These are phyloP conservation scores for Drechslerella dactyloides DNA, from an alignment of 2,329 filamentous ascomycete genomes.

Conservation along the genomic window DNA sequence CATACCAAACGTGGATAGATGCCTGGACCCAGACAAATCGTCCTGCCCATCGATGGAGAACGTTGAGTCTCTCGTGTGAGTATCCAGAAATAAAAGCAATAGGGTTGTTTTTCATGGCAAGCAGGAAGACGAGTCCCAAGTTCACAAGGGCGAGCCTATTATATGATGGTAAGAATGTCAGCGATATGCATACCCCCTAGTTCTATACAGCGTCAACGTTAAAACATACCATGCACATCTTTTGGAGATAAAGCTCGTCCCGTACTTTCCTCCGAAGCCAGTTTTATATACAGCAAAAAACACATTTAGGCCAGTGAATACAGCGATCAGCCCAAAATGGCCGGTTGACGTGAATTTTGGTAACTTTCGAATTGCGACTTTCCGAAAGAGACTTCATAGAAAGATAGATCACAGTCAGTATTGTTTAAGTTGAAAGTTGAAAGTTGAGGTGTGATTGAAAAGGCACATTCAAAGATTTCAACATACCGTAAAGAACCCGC, in stretches of 20 bases:
- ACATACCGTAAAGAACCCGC: slow-evolving; percentile 52
- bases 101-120: slow-evolving; percentile 67
- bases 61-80: slow-evolving; percentile 67
- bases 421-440: too few species aligned
- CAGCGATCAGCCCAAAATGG: slow-evolving; percentile 57
- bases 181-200: slow-evolving; percentile 5
- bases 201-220: too few species aligned
- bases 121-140: slow-evolving; percentile 63
- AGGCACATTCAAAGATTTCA: too few species aligned
- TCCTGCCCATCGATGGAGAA: slow-evolving; percentile 63
- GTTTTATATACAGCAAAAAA: slow-evolving; percentile 57
- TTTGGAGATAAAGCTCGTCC: slow-evolving; percentile 54
- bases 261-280: slow-evolving; percentile 52
- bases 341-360: slow-evolving; percentile 59
- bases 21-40: slow-evolving; percentile 52
- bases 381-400: slow-evolving; percentile 47
- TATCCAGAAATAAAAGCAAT: slow-evolving; percentile 64
- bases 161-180: slow-evolving; percentile 2
- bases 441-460: too few species aligned
- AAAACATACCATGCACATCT: slow-evolving; percentile 55
- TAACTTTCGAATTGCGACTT: slow-evolving; percentile 56
- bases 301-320: slow-evolving; percentile 58
- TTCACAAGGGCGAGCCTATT: slow-evolving; percentile 63
- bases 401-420: slow-evolving; percentile 3
- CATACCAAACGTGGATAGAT: slow-evolving; percentile 52